Percentiles rank a stretch among this genome's conserved stretches.
Evolutionary conservation across 2,329 filamentous ascomycete genomes (phyloP).

Genomic region (Incumbomyces lentus): DNA sequence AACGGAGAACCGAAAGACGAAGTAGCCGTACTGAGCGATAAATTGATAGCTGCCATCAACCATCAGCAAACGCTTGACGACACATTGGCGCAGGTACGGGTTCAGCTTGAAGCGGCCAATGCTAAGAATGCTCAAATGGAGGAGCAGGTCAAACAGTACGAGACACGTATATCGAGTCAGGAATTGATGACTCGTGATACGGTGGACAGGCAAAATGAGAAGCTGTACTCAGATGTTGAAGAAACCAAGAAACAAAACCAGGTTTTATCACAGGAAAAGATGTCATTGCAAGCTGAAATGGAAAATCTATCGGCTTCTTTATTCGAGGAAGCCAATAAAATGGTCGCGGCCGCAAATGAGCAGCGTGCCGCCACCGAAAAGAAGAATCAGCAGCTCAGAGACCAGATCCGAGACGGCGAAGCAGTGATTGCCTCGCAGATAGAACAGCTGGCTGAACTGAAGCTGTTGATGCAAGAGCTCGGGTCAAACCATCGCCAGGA

Average conservation of each 20-base stretch:
- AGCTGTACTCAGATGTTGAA: constrained; percentile 47
- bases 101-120: constrained; percentile 67
- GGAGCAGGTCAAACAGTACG: constrained; percentile 56
- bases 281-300: constrained; percentile 81
- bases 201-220: constrained; percentile 60
- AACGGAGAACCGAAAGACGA: constrained; percentile 59
- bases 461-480: constrained; percentile 85
- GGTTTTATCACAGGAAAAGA: constrained; percentile 66
- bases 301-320: constrained; percentile 82
- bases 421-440: constrained; percentile 77
- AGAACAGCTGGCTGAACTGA: constrained; percentile 84
- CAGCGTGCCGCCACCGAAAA: constrained; percentile 73
- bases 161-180: constrained; percentile 59
- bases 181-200: constrained; percentile 65
- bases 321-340: constrained; percentile 98
- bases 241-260: constrained; percentile 57
- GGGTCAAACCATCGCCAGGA: constrained; percentile 52
- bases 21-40: constrained; percentile 82
- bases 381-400: constrained; percentile 76
- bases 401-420: constrained; percentile 80
- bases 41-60: constrained; percentile 95
- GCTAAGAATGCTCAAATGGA: constrained; percentile 61
- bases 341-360: constrained; percentile 82
- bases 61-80: constrained; percentile 90
- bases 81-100: constrained; percentile 66